Evolutionary conservation across 2,329 filamentous ascomycete genomes (phyloP), one percentile per base, ranked within the genome.

Genomic region (Apiospora aurea): DNA sequence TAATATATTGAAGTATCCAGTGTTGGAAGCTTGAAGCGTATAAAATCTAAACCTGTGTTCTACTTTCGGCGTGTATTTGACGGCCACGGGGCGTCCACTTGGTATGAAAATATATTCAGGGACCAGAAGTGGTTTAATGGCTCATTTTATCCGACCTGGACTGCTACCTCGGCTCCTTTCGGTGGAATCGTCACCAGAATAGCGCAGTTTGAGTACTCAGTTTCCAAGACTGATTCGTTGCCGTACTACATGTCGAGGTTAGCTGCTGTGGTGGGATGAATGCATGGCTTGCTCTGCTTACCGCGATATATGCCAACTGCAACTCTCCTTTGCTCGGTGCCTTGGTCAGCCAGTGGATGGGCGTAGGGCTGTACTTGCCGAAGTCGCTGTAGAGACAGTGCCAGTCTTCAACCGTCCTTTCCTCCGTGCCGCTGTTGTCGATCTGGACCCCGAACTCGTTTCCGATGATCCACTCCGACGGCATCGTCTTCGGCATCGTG

Each of bases 311-410:
- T 13, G 11, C 8, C 29, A 69, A 1, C 51, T 69, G 68, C 46
- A 69, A 24, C 46, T 69, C 68, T 6, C 51, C 4, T 34, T 38
- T 21, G 13, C 26, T 7, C 26, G 68, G 29, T 18, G n/a, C 13
- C 24, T 69, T 14, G 43, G 34, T 69, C 68, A 69, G 26, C 68
- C 68, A 69, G 24, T 53, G 49, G 26, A 57, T 57, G 26, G 51
- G 51, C 26, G 29, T 24, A 4, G 24, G 21, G 16, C 21, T n/a
- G 24, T 47, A 51, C 4, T 69, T 16, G n/a, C 41, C 41, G 26
- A 53, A 34, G 5, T 0, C 1, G 18, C 10, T 38, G 29, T 69
- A 24, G 7, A 47, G 7, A 6, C n/a, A 18, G 24, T 49, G 18
- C 2, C 13, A 49, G 1, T 53, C 49, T 10, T 10, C n/a, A 53